phyloP scores from a whole-genome alignment of 345 rosid species.

The Reutealis trisperma region DNA sequence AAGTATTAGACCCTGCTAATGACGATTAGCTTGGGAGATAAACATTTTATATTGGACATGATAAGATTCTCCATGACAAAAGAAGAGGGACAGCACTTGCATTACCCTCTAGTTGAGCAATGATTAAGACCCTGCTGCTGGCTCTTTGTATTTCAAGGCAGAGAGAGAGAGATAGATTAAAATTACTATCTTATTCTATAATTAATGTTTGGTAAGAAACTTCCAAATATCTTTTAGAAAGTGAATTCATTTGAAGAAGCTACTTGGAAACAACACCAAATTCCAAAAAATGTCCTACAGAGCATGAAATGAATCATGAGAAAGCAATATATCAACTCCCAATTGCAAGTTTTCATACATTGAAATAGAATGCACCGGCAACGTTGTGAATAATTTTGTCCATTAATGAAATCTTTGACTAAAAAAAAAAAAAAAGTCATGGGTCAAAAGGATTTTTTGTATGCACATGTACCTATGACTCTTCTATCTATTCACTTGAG shows the following conservation, averaged over 20 bases:
- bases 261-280: not conserved
- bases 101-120: not conserved
- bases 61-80: conserved; percentile 6
- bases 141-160: not conserved
- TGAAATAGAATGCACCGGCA: too few species aligned
- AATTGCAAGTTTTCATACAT: too few species aligned
- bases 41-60: not conserved
- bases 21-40: not conserved
- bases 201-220: conserved; percentile 7
- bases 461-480: too few species aligned
- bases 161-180: not conserved
- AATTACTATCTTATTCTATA: too few species aligned
- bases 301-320: not conserved
- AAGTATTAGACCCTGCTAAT: not conserved
- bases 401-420: too few species aligned
- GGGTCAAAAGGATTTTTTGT: too few species aligned
- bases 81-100: not conserved
- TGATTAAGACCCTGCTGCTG: conserved; percentile 1
- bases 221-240: not conserved
- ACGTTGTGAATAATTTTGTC: too few species aligned
- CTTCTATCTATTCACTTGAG: too few species aligned
- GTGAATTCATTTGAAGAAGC: not conserved
- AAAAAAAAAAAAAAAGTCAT: too few species aligned
- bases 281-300: not conserved
- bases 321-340: not conserved